Percentiles rank a stretch among this genome's conserved stretches.
phyloP scores from a whole-genome alignment of 441 rosid genomes.

The Euphorbia schlechtendalii region DNA sequence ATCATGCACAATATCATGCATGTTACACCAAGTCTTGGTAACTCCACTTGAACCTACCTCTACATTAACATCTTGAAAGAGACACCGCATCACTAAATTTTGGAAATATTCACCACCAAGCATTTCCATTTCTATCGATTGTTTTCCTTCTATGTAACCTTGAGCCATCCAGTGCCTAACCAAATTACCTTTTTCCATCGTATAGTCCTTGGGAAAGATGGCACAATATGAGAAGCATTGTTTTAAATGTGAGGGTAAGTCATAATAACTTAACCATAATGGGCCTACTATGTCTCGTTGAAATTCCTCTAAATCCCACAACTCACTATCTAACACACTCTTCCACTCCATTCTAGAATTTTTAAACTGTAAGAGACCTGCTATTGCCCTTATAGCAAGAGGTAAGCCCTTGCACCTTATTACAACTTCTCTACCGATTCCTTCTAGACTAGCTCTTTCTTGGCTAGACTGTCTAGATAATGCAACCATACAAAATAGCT shows the following conservation, averaged over 20 bases:
- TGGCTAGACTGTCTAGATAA: too few species aligned
- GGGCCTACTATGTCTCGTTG: neutral
- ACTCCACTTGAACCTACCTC: accelerated
- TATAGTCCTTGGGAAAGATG: slow-evolving; percentile 10
- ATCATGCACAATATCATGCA: slow-evolving; percentile 20
- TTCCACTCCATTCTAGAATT: neutral
- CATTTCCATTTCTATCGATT: neutral
- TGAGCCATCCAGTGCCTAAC: slow-evolving; percentile 10
- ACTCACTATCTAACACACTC: neutral
- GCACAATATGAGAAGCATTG: slow-evolving; percentile 13
- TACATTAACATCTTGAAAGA: neutral
- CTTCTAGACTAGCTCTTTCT: neutral
- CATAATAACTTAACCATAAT: slow-evolving; percentile 5
- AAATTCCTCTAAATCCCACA: slow-evolving; percentile 8
- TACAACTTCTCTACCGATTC: slow-evolving; percentile 4
- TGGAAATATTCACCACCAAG: neutral
- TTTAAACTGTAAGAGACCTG: neutral
- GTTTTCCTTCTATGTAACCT: neutral
- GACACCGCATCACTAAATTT: neutral
- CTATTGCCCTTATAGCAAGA: slow-evolving; percentile 8
- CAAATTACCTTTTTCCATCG: accelerated
- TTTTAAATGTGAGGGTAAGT: too few species aligned
- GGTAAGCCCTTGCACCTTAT: slow-evolving; percentile 7
- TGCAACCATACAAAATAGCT: too few species aligned
- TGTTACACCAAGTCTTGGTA: neutral